Evolutionary conservation across 2,329 filamentous ascomycete species (phyloP), one percentile per base, ranked within the genome.

Genomic region (Bipolaris victoriae): DNA sequence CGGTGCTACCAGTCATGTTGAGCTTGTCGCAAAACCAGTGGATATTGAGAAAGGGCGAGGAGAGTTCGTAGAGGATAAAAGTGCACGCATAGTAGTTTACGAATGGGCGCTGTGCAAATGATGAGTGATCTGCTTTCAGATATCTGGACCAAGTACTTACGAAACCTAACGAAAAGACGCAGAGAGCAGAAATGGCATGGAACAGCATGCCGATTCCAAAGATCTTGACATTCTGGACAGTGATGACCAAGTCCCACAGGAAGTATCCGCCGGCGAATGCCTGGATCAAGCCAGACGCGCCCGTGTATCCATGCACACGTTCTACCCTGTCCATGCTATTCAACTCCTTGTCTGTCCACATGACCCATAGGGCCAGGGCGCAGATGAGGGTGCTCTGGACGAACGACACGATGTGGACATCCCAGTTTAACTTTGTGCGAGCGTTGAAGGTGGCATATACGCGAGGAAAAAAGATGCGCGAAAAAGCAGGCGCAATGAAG

Each of bases 21-120:
- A 94, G 80, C 80, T 96, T 96, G 78, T 96, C 91, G 78, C 90
- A 91, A 80, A 95, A 95, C 91, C 91, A 96, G 81, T 96, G 91
- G 72, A 94, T 85, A 74, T 96, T 96, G 56, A 95, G 83, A 76
- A 95, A 93, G 7, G 91, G 90, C 4, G 89, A 90, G 24, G 90
- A 93, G 37, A 96, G 84, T 77, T 96, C 91, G 85, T 92, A 96
- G 57, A 95, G 87, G 69, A 96, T 91, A 77, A 96, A 96, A 58
- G 86, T 86, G 55, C 85, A 84, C 55, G 85, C 89, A 77, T 95
- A 96, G 80, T 88, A 93, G 80, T 94, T 93, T 63, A 93, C 83
- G 70, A 94, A 93, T 1, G 91, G 91, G 58, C 90, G 84, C 91
- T 95, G 71, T 10, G 45, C 22, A 44, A 13, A 36, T 11, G 6